A percentile compares a stretch with the other conserved stretches of the same genome.
phyloP scores from a whole-genome alignment of 208 protist genomes.

The Crithidia bombi region DNA sequence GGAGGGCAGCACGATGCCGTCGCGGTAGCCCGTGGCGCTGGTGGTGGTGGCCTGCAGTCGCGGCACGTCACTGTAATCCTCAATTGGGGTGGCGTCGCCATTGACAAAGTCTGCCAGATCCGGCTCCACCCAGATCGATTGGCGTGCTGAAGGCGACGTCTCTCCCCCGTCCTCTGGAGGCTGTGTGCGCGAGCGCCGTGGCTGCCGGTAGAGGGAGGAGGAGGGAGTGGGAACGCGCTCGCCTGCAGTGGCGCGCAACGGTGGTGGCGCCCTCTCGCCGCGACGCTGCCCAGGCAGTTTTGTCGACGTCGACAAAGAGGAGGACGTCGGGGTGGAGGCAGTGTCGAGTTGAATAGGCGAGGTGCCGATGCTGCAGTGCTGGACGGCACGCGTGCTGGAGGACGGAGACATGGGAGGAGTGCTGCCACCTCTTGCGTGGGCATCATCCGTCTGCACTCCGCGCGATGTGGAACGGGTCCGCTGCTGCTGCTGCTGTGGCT shows the following conservation, averaged over 20 bases:
- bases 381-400: not conserved
- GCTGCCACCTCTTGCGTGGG: not conserved
- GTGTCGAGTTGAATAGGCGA: slow-evolving; percentile 51
- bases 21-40: slow-evolving; percentile 10
- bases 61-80: slow-evolving; percentile 51
- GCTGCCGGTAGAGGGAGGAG: slow-evolving; percentile 25
- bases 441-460: slow-evolving; percentile 58
- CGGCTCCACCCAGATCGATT: slow-evolving; percentile 73
- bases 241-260: not conserved
- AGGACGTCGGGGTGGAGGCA: not conserved
- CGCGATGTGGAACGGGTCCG: slow-evolving; percentile 43
- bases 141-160: slow-evolving; percentile 24
- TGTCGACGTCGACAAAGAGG: not conserved
- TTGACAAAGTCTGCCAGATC: slow-evolving; percentile 47
- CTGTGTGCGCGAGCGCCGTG: slow-evolving; percentile 35
- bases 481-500: not conserved
- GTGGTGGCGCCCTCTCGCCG: not conserved
- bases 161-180: slow-evolving; percentile 18
- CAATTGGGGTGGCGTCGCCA: slow-evolving; percentile 73
- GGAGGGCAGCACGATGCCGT: slow-evolving; percentile 71
- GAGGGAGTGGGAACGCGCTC: not conserved
- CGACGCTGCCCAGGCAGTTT: not conserved
- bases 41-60: slow-evolving; percentile 54
- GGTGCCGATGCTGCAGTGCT: slow-evolving; percentile 47
- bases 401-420: not conserved